Base-by-base conservation (phyloP, 306 rosid species). In the Pterocarpus santalinus region DNA sequence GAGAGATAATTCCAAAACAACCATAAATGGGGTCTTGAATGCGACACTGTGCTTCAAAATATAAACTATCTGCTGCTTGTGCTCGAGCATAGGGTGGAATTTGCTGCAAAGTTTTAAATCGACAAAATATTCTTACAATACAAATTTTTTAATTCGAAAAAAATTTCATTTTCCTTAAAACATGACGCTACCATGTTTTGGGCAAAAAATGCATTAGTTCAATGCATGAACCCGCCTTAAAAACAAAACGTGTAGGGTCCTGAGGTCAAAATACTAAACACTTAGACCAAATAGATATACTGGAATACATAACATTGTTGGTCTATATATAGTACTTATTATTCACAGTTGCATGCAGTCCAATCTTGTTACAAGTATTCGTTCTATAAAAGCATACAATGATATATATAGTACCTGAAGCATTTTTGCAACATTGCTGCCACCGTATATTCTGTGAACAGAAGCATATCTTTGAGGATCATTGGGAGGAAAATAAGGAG, bases 371-470 rank as follows among this genome's bases (percentile, higher is more conserved):
- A 65, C 16, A 17, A 39, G 2, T 39, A 69, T 69, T 66, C 11
- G 8, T 44, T 69, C 28, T 8, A 38, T 38, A 38, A 38, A 38
- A 6, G 28, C 28, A 22, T 22, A 22, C 28, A 22, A 22, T 22
- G 28, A 0, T 22, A 22, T 22, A 22, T 22, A 22, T 22, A 22
- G 28, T 22, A 22, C 97, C 89, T 83, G 84, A 35, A 93, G 97
- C 87, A 90, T 81, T 80, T 80, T 90, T 28, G 77, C 88, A 36
- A 88, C 90, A 63, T 91, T 88, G 81, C 84, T 87, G 49, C 90
- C 89, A 80, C 94, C 97, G 69, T 81, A 90, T 52, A 91, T 89
- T 86, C 79, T 79, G 43, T 91, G 94, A 81, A 91, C 94, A 13
- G 30, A 55, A 28, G 90, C 72, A 82, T 87, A 90, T 89, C 91